These are phyloP conservation scores for Arthroderma sp. DNA, from an alignment of 2,329 filamentous ascomycete species.

Conservation along the genomic window DNA sequence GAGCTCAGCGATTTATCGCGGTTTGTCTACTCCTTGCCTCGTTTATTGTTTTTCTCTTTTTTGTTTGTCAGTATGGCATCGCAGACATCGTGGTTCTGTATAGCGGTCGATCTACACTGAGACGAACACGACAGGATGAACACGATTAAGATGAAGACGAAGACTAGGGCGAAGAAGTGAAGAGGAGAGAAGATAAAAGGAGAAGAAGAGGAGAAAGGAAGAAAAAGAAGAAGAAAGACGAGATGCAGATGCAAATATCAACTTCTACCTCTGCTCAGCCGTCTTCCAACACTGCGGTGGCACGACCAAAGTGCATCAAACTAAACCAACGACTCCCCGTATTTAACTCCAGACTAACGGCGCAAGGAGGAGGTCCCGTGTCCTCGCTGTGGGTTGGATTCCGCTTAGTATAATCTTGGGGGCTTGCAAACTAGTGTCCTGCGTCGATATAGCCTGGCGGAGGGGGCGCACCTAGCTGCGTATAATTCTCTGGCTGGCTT, in stretches of 20 bases:
- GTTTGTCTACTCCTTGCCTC: no score
- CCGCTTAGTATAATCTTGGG: not conserved
- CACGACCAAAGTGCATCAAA: not conserved
- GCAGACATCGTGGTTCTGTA: no score
- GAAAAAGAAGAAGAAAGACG: not conserved
- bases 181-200: no score
- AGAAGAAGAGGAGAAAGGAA: not conserved
- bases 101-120: no score
- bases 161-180: not conserved
- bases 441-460: not conserved
- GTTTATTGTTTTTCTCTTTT: no score
- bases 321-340: not conserved
- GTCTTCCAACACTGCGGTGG: not conserved
- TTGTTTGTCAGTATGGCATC: no score
- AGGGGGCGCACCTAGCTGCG: not conserved
- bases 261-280: not conserved
- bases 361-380: slow-evolving; percentile 1
- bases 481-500: not conserved
- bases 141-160: not conserved
- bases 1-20: no score
- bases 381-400: no score
- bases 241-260: not conserved
- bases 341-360: not conserved
- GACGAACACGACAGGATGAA: no score
- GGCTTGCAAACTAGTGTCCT: not conserved